A percentile compares a stretch with the other conserved stretches of the same genome.
phyloP scores from a whole-genome alignment of 2,329 filamentous ascomycete species.

The Aspergillus candidus region DNA sequence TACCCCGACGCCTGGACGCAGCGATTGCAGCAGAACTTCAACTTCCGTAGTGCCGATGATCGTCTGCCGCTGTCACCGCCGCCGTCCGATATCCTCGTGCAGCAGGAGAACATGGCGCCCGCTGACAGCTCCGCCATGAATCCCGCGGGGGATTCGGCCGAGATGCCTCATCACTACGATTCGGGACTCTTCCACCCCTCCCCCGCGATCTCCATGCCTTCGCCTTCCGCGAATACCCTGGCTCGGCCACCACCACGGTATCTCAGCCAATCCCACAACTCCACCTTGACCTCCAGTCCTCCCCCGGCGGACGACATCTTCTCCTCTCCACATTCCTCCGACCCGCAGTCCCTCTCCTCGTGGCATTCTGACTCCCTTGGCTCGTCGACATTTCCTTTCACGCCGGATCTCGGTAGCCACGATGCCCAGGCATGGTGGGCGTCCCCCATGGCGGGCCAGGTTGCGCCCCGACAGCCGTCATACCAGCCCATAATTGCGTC shows the following conservation, averaged over 20 bases:
- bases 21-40: conserved; percentile 47
- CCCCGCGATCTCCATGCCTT: conserved; percentile 30
- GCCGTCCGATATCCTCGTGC: conserved; percentile 38
- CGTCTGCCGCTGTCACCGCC: conserved; percentile 42
- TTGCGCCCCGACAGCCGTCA: conserved; percentile 30
- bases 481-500: conserved; percentile 32
- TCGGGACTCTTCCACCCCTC: conserved; percentile 28
- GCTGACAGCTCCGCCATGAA: conserved; percentile 25
- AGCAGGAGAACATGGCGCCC: conserved; percentile 33
- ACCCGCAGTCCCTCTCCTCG: conserved; percentile 34
- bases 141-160: conserved; percentile 30
- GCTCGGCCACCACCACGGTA: conserved; percentile 30
- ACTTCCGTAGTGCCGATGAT: conserved; percentile 42
- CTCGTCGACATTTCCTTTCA: conserved; percentile 32
- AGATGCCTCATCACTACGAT: conserved; percentile 30
- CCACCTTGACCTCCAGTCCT: conserved; percentile 28
- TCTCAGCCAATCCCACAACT: conserved; percentile 25
- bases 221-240: conserved; percentile 24
- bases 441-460: conserved; percentile 32
- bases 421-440: conserved; percentile 36
- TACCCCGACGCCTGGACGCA: conserved; percentile 47
- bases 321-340: conserved; percentile 35
- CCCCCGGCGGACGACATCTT: conserved; percentile 35
- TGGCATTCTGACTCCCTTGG: conserved; percentile 38
- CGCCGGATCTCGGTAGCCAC: conserved; percentile 33